Conservation (phyloP, 2,329 filamentous ascomycete genomes). For the Knoxdaviesia proteae region DNA sequence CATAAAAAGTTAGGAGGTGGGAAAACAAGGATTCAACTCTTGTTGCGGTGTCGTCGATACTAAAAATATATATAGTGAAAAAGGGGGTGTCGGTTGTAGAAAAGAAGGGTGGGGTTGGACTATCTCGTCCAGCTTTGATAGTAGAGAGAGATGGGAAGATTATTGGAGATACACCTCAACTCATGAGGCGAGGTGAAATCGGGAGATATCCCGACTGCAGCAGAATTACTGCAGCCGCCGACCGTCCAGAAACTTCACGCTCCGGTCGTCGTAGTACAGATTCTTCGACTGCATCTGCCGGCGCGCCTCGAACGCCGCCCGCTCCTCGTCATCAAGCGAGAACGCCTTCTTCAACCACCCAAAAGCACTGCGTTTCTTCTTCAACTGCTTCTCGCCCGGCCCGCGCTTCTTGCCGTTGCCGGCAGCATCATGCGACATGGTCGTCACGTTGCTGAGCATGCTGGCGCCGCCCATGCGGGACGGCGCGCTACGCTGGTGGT, state of each 20-base stretch:
- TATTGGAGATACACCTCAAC: not conserved
- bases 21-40: no score
- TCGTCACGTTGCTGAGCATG: conserved; percentile 32
- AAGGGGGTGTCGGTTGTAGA: not conserved
- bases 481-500: conserved; percentile 25
- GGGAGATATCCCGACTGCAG: not conserved
- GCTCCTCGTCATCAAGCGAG: conserved; percentile 41
- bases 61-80: no score
- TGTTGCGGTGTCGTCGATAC: no score
- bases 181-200: not conserved
- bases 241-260: conserved; percentile 34
- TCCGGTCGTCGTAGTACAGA: conserved; percentile 27
- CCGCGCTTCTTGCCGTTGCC: conserved; percentile 9
- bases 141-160: not conserved
- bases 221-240: conserved; percentile 19
- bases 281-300: conserved; percentile 22
- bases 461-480: conserved; percentile 33
- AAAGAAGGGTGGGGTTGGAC: not conserved
- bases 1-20: no score
- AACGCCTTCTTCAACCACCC: conserved; percentile 51
- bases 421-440: conserved; percentile 19
- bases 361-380: conserved; percentile 48
- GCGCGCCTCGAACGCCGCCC: conserved; percentile 34
- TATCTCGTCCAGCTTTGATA: conserved; percentile 1
- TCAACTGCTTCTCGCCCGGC: conserved; percentile 22